Conservation (phyloP, 306 rosid species). For the Begonia loranthoides region DNA sequence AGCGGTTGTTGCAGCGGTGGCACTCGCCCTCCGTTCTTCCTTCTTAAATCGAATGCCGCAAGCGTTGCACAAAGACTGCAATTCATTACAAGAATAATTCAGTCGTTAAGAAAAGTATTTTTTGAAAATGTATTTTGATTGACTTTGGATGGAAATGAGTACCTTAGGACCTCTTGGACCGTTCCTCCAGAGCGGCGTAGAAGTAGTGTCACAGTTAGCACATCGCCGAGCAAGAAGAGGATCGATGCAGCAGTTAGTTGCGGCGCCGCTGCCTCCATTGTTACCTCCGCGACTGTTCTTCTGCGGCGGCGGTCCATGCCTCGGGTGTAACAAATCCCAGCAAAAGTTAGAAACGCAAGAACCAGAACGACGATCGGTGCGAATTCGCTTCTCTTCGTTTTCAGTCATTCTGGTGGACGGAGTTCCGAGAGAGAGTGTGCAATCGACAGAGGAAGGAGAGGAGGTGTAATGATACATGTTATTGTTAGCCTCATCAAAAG, state of each 20-base stretch:
- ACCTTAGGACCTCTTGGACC: constrained; percentile 99
- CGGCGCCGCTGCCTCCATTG: background rate
- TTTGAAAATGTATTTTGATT: too few relatives aligned
- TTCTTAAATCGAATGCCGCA: constrained; percentile 97
- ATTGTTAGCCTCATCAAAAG: constrained; percentile 15
- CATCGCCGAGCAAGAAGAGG: constrained; percentile 90
- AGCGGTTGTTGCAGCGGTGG: background rate
- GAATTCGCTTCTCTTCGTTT: constrained; percentile 20
- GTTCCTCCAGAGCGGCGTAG: constrained; percentile 96
- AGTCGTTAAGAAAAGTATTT: too few relatives aligned
- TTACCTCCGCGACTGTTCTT: constrained; percentile 7
- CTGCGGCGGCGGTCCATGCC: constrained; percentile 24
- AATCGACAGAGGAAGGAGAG: constrained; percentile 61
- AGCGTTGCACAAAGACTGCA: constrained; percentile 93
- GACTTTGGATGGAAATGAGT: background rate
- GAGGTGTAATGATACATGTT: constrained; percentile 8
- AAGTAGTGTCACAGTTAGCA: constrained; percentile 95
- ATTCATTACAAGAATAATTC: too few relatives aligned
- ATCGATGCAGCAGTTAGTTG: constrained; percentile 11
- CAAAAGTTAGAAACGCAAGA: constrained; percentile 34
- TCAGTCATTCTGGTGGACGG: constrained; percentile 52
- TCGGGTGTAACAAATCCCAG: constrained; percentile 74
- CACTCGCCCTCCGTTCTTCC: constrained; percentile 46
- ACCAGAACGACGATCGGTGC: constrained; percentile 13
- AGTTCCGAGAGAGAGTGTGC: constrained; percentile 87